Percentiles rank a stretch among this genome's conserved stretches.
These are phyloP conservation scores for Penicillium crustosum DNA, from an alignment of 2,329 filamentous ascomycete species.

Conservation along the genomic window DNA sequence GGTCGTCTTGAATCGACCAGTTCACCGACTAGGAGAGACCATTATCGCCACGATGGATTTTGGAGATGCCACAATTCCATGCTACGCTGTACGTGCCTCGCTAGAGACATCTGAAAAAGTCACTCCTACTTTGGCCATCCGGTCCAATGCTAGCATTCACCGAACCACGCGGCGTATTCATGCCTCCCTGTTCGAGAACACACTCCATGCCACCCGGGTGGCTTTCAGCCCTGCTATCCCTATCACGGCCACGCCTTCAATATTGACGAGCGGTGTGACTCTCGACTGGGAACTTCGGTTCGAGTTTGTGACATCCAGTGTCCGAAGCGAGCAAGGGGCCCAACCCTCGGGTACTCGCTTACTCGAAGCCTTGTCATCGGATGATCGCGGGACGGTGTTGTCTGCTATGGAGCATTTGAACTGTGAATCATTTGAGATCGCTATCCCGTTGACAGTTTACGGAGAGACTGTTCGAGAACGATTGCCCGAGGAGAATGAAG, in stretches of 20 bases:
- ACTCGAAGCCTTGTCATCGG: conserved; percentile 75
- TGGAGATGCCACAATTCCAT: conserved; percentile 70
- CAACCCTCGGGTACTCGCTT: conserved; percentile 51
- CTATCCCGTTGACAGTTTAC: conserved; percentile 80
- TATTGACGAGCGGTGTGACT: conserved; percentile 83
- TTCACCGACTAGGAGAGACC: conserved; percentile 85
- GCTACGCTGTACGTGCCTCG: conserved; percentile 79
- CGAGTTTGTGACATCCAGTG: conserved; percentile 82
- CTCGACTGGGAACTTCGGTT: conserved; percentile 86
- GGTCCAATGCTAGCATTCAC: conserved; percentile 81
- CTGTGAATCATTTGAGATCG: conserved; percentile 88
- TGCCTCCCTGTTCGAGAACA: conserved; percentile 74
- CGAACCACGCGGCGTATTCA: conserved; percentile 82
- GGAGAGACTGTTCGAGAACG: conserved; percentile 53
- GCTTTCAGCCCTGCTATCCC: conserved; percentile 84
- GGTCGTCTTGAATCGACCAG: conserved; percentile 81
- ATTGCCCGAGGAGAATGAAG: conserved; percentile 41
- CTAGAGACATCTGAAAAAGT: conserved; percentile 87
- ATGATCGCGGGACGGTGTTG: conserved; percentile 75
- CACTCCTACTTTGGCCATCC: conserved; percentile 74
- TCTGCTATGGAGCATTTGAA: conserved; percentile 75
- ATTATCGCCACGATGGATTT: conserved; percentile 86
- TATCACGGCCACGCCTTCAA: conserved; percentile 79
- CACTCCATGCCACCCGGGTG: conserved; percentile 74
- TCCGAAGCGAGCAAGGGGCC: conserved; percentile 38